Percentiles rank a stretch among this genome's conserved stretches.
phyloP scores from a whole-genome alignment of 2,329 filamentous ascomycete species.

The Ustulina deusta region DNA sequence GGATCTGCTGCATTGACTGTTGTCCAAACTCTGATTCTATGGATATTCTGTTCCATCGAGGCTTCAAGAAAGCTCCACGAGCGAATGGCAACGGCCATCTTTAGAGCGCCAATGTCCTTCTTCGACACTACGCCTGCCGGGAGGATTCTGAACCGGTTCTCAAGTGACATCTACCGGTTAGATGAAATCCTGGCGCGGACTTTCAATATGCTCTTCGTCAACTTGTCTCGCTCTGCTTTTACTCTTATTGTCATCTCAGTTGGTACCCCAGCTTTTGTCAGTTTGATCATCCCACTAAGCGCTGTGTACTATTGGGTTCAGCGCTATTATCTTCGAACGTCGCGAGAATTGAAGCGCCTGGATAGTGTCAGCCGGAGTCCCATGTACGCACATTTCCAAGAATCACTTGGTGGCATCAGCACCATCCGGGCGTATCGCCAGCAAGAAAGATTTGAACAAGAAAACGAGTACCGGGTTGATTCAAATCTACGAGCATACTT shows the following conservation, averaged over 20 bases:
- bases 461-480: slow-evolving; percentile 98
- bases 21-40: slow-evolving; percentile 91
- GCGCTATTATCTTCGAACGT: slow-evolving; percentile 95
- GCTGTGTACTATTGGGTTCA: slow-evolving; percentile 92
- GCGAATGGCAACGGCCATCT: slow-evolving; percentile 96
- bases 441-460: slow-evolving; percentile 84
- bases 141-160: slow-evolving; percentile 97
- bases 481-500: slow-evolving; percentile 94
- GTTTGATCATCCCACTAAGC: slow-evolving; percentile 83
- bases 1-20: slow-evolving; percentile 88
- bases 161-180: slow-evolving; percentile 84
- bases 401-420: slow-evolving; percentile 91
- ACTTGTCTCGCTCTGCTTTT: slow-evolving; percentile 79
- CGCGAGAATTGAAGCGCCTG: slow-evolving; percentile 93
- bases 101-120: slow-evolving; percentile 98
- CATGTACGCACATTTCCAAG: slow-evolving; percentile 98
- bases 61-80: slow-evolving; percentile 97
- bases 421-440: slow-evolving; percentile 97
- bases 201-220: slow-evolving; percentile 96
- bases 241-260: slow-evolving; percentile 88
- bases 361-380: slow-evolving; percentile 96
- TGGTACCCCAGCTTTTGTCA: slow-evolving; percentile 82
- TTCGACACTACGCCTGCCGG: slow-evolving; percentile 97
- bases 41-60: slow-evolving; percentile 99
- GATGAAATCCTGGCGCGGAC: slow-evolving; percentile 95